Percentiles rank a stretch among this genome's conserved stretches.
phyloP scores from a whole-genome alignment of 2,329 filamentous ascomycete genomes.

The Acrocalymma vagum region DNA sequence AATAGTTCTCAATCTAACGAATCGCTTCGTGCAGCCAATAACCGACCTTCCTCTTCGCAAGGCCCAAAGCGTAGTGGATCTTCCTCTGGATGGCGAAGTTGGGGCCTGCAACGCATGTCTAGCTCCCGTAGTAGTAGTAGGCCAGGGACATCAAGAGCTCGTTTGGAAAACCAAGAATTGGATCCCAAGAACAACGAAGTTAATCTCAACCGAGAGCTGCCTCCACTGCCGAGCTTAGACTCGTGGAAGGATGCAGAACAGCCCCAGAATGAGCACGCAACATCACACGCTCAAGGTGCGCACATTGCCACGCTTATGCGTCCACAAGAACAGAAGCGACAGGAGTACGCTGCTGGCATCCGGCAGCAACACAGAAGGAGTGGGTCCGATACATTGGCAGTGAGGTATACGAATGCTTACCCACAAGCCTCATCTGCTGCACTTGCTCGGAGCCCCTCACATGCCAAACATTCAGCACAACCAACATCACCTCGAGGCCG shows the following conservation, averaged over 20 bases:
- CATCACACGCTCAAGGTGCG: conserved; percentile 27
- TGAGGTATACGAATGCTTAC: conserved; percentile 30
- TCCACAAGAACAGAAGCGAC: conserved; percentile 34
- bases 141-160: conserved; percentile 38
- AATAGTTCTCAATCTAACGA: conserved; percentile 46
- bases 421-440: conserved; percentile 16
- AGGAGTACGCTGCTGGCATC: conserved; percentile 36
- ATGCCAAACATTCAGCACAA: conserved; percentile 20
- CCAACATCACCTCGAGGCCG: conserved; percentile 14
- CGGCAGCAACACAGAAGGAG: conserved; percentile 37
- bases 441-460: conserved; percentile 22
- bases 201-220: conserved; percentile 58
- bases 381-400: conserved; percentile 37
- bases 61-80: conserved; percentile 35
- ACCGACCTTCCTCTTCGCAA: conserved; percentile 17
- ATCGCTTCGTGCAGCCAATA: conserved; percentile 32
- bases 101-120: conserved; percentile 44
- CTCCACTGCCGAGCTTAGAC: conserved; percentile 57
- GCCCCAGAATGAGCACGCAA: conserved; percentile 20
- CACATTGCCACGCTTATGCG: conserved; percentile 48
- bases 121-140: conserved; percentile 43
- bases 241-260: conserved; percentile 40
- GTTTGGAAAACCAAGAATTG: conserved; percentile 29
- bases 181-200: conserved; percentile 40
- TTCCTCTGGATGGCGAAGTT: conserved; percentile 47